A percentile compares a stretch with the other conserved stretches of the same genome.
Evolutionary conservation across 805 yeast species (phyloP).

Genomic region (Candida morakotiae): DNA sequence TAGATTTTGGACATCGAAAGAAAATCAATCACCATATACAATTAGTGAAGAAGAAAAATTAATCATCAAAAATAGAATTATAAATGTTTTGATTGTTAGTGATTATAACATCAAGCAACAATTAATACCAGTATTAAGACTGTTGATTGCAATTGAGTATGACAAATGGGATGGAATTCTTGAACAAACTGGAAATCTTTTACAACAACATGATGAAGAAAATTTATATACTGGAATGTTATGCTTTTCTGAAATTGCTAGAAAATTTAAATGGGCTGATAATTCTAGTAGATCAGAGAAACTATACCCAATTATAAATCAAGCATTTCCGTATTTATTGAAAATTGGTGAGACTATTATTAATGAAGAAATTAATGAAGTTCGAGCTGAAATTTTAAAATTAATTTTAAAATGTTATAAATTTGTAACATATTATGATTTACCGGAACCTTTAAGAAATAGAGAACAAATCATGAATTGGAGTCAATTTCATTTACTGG

Average conservation of each 20-base stretch:
- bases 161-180: conserved; percentile 35
- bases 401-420: conserved; percentile 73
- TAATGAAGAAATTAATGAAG: conserved; percentile 26
- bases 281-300: conserved; percentile 40
- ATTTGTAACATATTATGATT: conserved; percentile 66
- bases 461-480: conserved; percentile 54
- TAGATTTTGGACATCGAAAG: conserved; percentile 51
- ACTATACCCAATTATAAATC: conserved; percentile 44
- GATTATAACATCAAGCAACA: conserved; percentile 34
- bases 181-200: conserved; percentile 26
- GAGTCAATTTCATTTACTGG: conserved; percentile 71
- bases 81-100: conserved; percentile 52
- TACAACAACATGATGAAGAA: conserved; percentile 16
- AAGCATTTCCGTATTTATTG: conserved; percentile 63
- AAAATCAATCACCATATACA: conserved; percentile 15
- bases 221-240: conserved; percentile 61
- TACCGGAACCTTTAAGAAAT: conserved; percentile 60
- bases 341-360: conserved; percentile 56
- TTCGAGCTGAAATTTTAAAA: conserved; percentile 67
- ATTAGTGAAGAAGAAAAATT: conserved; percentile 74
- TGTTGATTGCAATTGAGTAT: conserved; percentile 30
- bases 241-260: conserved; percentile 64
- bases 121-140: conserved; percentile 31
- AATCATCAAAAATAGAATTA: conserved; percentile 61
- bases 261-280: conserved; percentile 67